Conservation (phyloP, 257 asterid genomes). For the Ophiorrhiza pumila region DNA sequence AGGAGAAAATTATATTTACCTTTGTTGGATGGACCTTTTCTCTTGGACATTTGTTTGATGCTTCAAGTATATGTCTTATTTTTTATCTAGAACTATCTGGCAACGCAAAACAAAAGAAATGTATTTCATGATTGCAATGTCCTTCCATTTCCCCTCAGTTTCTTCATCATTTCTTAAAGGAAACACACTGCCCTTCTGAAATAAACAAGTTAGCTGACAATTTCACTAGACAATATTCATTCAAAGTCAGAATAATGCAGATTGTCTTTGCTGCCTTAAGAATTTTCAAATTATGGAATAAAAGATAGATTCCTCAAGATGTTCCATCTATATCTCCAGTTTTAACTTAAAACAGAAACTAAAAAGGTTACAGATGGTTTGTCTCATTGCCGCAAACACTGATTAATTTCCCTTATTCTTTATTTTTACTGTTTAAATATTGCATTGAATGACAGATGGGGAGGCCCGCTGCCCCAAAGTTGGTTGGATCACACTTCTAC, state of each 20-base stretch:
- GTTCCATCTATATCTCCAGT: not conserved
- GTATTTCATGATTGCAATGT: not conserved
- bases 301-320: not conserved
- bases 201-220: not conserved
- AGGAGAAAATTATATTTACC: too few species aligned
- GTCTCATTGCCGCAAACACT: not conserved
- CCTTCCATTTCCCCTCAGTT: not conserved
- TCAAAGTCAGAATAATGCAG: not conserved
- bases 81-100: not conserved
- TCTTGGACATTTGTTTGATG: not conserved
- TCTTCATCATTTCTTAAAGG: not conserved
- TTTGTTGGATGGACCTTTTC: not conserved
- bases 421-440: conserved; percentile 8
- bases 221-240: not conserved
- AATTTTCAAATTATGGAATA: not conserved
- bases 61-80: not conserved
- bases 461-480: conserved; percentile 78
- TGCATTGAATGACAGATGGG: conserved; percentile 50
- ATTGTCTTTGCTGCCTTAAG: not conserved
- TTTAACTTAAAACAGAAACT: not conserved
- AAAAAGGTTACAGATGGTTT: not conserved
- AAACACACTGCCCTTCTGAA: not conserved
- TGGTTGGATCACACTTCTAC: conserved; percentile 73
- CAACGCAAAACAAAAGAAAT: not conserved
- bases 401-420: not conserved